These are phyloP conservation scores for Arthrobotrys sinensis DNA, from an alignment of 2,329 filamentous ascomycete species.

Conservation along the genomic window DNA sequence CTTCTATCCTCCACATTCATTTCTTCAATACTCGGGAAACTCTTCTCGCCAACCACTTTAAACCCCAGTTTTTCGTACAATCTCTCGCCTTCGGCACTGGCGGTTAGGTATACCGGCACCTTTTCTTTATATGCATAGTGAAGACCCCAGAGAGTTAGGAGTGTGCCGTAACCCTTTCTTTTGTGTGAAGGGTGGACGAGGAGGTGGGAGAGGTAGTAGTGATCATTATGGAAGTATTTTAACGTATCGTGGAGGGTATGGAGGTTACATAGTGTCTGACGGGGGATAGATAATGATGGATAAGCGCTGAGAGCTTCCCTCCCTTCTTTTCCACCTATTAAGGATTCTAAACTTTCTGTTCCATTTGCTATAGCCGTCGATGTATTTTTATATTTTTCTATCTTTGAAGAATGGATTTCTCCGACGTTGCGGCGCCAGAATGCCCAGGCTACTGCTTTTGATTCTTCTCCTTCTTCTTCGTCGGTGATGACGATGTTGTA, in stretches of 20 bases:
- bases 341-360: too few relatives aligned
- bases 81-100: slow-evolving; percentile 41
- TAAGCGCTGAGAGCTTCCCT: background rate
- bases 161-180: slow-evolving; percentile 20
- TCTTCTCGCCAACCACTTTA: slow-evolving; percentile 21
- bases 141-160: slow-evolving; percentile 43
- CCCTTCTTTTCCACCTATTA: background rate
- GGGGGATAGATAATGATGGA: slow-evolving; percentile 14
- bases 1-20: slow-evolving; percentile 45
- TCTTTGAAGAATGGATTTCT: background rate
- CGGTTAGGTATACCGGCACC: slow-evolving; percentile 25
- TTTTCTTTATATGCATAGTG: slow-evolving; percentile 6
- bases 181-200: slow-evolving; percentile 40
- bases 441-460: slow-evolving; percentile 30
- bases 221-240: slow-evolving; percentile 16
- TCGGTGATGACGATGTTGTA: slow-evolving; percentile 41
- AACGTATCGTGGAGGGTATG: slow-evolving; percentile 8
- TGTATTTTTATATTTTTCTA: slow-evolving; percentile 21
- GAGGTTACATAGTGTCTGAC: background rate
- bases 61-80: slow-evolving; percentile 39
- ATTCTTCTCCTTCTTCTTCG: too few relatives aligned
- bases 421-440: slow-evolving; percentile 40
- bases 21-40: slow-evolving; percentile 36
- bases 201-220: slow-evolving; percentile 55
- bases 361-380: background rate